These are phyloP conservation scores for Taiwanofungus camphoratus DNA, from an alignment of 1,284 basidiomycete genomes.

Conservation along the genomic window DNA sequence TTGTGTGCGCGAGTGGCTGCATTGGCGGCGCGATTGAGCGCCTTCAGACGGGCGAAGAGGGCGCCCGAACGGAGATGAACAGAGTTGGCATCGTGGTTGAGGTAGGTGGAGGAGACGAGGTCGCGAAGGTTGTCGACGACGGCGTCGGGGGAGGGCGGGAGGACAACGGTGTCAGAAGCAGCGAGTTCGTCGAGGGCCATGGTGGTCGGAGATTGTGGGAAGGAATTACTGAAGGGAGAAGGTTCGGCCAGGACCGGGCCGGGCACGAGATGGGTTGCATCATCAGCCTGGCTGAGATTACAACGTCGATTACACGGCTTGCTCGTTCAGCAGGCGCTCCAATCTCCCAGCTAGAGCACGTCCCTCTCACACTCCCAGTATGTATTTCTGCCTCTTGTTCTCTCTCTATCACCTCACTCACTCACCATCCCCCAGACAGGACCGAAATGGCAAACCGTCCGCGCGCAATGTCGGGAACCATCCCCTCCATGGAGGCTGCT, in stretches of 20 bases:
- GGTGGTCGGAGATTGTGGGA: conserved; percentile 14
- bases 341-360: too few relatives aligned
- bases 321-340: conserved; percentile 10
- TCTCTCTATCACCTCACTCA: conserved; percentile 2
- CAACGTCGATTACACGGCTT: conserved; percentile 3
- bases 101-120: conserved; percentile 44
- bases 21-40: conserved; percentile 68
- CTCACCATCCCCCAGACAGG: conserved; percentile 10
- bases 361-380: conserved; percentile 9
- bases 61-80: conserved; percentile 62
- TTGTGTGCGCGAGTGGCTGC: conserved; percentile 61
- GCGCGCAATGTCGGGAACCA: conserved; percentile 68
- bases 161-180: conserved; percentile 9
- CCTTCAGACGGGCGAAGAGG: conserved; percentile 70
- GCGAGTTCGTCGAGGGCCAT: conserved; percentile 9
- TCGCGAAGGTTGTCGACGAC: conserved; percentile 57
- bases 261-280: conserved; percentile 16
- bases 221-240: conserved; percentile 4
- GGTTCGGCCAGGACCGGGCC: conserved; percentile 2
- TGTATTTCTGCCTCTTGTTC: conserved; percentile 8
- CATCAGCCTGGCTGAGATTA: conserved; percentile 12
- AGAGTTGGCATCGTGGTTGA: conserved; percentile 42
- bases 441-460: conserved; percentile 17
- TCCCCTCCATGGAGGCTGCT: conserved; percentile 80
- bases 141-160: conserved; percentile 34